Evolutionary conservation across 768 basidiomycete genomes (phyloP), one percentile per base, ranked within the genome.

Genomic region (Boletus reticulatus): DNA sequence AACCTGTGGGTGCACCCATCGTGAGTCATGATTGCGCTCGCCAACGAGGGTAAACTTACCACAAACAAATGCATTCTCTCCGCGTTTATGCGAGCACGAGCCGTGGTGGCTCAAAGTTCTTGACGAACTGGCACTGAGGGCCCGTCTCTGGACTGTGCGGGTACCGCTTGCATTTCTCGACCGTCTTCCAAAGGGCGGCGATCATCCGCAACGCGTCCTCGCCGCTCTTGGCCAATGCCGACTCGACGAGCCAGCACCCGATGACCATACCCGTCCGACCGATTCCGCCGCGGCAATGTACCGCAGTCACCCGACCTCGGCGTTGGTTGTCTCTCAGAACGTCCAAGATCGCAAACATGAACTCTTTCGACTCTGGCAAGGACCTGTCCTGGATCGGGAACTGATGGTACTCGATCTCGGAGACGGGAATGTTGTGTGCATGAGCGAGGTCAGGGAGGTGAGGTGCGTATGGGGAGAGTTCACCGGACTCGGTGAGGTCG

Each of bases 91-190:
- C 55, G 8, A 57, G 42, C 43, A 65, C 61, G 41, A 63, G 55
- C n/a, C 67, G 22, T 1, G 67, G 65, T 2, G 67, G 65, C 32
- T 65, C 64, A 62, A 87, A 89, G 62, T 79, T 81, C 63, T 75
- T 78, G 20, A 91, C 89, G 65, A 84, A 91, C 62, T 90, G 85
- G 66, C 84, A 85, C 69, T 91, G 89, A 1, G 85, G 78, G 17
- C 89, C 88, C 3, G 89, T 91, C 73, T 91, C 89, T 16, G 89
- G 89, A 64, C 86, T 87, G 66, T 85, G 80, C 0, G 87, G 88
- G 70, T 84, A 90, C 10, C 86, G 78, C 44, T 78, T 82, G 75
- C 80, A 89, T 75, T 92, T 92, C 71, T 87, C 88, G 47, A 92
- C 89, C 4, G 76, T 80, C 65, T 82, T 79, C 89, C 89, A 92